A percentile compares a stretch with the other conserved stretches of the same genome.
Evolutionary conservation across 2,329 filamentous ascomycete genomes (phyloP).

Genomic region (Knoxdaviesia capensis): DNA sequence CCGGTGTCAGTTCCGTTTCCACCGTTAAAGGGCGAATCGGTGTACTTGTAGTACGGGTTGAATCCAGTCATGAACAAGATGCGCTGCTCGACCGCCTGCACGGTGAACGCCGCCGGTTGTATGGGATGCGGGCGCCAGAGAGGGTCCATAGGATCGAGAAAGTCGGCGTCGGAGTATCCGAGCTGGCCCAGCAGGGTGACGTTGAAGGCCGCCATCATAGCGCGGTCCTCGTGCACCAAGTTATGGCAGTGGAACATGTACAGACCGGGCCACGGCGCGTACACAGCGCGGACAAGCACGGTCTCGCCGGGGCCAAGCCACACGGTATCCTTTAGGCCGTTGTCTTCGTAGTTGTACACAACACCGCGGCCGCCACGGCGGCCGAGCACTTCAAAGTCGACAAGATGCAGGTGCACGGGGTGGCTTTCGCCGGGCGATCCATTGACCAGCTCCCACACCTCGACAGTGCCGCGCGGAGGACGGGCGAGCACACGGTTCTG

Average conservation of each 20-base stretch:
- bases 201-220: conserved; percentile 27
- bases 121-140: conserved; percentile 10
- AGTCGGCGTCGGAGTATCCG: conserved; percentile 17
- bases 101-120: neutral
- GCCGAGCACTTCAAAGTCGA: conserved; percentile 33
- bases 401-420: conserved; percentile 35
- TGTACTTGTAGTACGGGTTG: conserved; percentile 3
- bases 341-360: conserved; percentile 30
- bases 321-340: conserved; percentile 36
- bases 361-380: conserved; percentile 20
- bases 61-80: conserved; percentile 1
- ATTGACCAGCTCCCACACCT: conserved; percentile 30
- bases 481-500: conserved; percentile 26
- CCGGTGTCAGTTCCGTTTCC: too few relatives aligned
- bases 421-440: conserved; percentile 27
- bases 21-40: neutral
- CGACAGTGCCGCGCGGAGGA: conserved; percentile 22
- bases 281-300: conserved; percentile 27
- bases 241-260: conserved; percentile 30
- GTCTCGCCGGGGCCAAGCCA: conserved; percentile 29
- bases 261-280: conserved; percentile 30
- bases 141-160: conserved; percentile 16
- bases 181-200: conserved; percentile 16
- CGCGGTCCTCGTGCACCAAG: conserved; percentile 22
- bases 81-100: neutral